A percentile compares a stretch with the other conserved stretches of the same genome.
These are phyloP conservation scores for Tothia fuscella DNA, from an alignment of 2,329 filamentous ascomycete genomes.

Conservation along the genomic window DNA sequence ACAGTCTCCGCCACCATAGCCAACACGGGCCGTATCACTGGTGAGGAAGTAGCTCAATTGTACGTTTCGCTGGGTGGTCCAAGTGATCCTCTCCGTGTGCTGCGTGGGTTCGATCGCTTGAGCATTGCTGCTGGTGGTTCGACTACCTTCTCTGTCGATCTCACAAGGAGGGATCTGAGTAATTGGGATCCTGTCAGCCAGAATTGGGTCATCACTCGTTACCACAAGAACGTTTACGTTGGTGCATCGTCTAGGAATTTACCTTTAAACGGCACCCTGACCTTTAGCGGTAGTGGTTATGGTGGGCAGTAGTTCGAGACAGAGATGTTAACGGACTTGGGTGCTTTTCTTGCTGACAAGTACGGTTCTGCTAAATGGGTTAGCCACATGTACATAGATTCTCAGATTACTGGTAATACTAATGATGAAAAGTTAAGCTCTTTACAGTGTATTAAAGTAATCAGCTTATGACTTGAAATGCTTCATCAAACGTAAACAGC, in stretches of 20 bases:
- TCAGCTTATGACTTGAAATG: too few relatives aligned
- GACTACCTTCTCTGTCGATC: conserved; percentile 51
- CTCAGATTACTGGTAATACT: too few relatives aligned
- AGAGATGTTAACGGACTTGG: too few relatives aligned
- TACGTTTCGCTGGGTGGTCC: conserved; percentile 70
- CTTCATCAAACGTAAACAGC: too few relatives aligned
- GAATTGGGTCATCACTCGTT: conserved; percentile 61
- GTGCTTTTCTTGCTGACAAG: too few relatives aligned
- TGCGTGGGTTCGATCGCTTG: conserved; percentile 74
- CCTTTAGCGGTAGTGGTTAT: not conserved
- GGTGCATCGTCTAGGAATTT: conserved; percentile 48
- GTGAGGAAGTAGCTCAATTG: conserved; percentile 64
- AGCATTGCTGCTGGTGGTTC: conserved; percentile 58
- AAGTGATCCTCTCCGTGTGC: conserved; percentile 51
- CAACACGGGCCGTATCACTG: conserved; percentile 54
- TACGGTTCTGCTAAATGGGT: too few relatives aligned
- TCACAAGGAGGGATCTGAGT: conserved; percentile 71
- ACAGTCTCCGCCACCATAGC: conserved; percentile 54
- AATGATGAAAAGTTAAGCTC: too few relatives aligned
- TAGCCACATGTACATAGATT: too few relatives aligned
- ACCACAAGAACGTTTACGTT: conserved; percentile 48
- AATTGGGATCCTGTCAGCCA: conserved; percentile 75
- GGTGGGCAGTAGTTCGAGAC: not conserved
- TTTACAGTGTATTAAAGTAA: too few relatives aligned
- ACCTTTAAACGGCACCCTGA: conserved; percentile 29